phyloP scores from a whole-genome alignment of 208 protist species.

The Trypanosoma platydactyli region DNA sequence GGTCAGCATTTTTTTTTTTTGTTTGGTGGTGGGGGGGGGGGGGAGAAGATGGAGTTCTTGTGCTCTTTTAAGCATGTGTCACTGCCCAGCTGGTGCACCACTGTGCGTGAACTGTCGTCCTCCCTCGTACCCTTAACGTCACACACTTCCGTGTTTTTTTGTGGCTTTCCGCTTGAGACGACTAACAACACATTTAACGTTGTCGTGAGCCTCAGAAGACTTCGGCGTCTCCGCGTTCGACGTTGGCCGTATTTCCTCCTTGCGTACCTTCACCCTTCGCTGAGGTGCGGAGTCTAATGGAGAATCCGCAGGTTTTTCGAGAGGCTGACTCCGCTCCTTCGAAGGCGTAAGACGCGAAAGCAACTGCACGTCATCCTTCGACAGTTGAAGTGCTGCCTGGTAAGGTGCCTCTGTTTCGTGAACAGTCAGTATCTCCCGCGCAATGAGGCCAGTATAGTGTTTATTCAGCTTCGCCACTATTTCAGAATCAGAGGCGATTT shows the following conservation, averaged over 20 bases:
- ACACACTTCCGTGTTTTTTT: too few relatives aligned
- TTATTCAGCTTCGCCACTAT: conserved; percentile 46
- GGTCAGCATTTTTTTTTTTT: not conserved
- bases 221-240: too few relatives aligned
- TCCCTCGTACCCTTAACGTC: too few relatives aligned
- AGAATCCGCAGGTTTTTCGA: conserved; percentile 1
- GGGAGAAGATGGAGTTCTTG: too few relatives aligned
- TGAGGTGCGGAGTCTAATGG: not conserved
- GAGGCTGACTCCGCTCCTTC: conserved; percentile 30
- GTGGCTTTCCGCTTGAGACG: too few relatives aligned
- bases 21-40: too few relatives aligned
- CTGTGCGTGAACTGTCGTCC: too few relatives aligned
- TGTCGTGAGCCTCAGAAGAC: too few relatives aligned
- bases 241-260: not conserved
- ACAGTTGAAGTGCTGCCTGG: conserved; percentile 57
- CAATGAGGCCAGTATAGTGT: conserved; percentile 68
- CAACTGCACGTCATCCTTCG: conserved; percentile 30
- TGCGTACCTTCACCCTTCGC: not conserved
- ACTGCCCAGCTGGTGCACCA: too few relatives aligned
- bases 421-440: conserved; percentile 75
- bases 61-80: too few relatives aligned
- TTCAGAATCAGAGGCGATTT: conserved; percentile 32
- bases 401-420: conserved; percentile 51
- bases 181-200: too few relatives aligned
- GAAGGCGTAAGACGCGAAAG: conserved; percentile 54